phyloP scores from a whole-genome alignment of 805 yeast genomes.

The Maudiozyma barnettii region DNA sequence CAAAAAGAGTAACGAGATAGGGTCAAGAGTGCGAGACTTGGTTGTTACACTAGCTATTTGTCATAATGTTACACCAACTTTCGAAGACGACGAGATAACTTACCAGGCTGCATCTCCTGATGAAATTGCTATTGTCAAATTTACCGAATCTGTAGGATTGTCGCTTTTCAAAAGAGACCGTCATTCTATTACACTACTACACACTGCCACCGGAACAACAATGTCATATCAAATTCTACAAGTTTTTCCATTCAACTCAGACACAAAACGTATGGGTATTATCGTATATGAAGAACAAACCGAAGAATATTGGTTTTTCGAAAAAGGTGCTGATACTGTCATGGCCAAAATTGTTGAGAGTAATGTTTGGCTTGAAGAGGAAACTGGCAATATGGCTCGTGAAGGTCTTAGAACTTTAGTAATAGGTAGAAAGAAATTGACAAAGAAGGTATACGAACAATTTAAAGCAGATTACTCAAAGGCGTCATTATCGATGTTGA shows the following conservation, averaged over 20 bases:
- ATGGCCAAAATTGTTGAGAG: constrained; percentile 75
- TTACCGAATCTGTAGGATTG: constrained; percentile 79
- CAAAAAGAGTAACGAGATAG: constrained; percentile 54
- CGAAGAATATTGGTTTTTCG: constrained; percentile 73
- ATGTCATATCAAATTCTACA: constrained; percentile 61
- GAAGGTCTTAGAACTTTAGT: constrained; percentile 95
- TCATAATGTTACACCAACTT: constrained; percentile 93
- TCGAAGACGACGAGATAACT: constrained; percentile 61
- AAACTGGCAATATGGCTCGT: constrained; percentile 94
- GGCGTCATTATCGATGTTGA: constrained; percentile 70
- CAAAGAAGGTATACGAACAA: constrained; percentile 43
- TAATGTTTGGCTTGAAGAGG: constrained; percentile 97
- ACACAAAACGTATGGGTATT: constrained; percentile 93
- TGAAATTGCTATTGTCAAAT: constrained; percentile 92
- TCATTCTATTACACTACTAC: constrained; percentile 56
- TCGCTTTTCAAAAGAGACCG: constrained; percentile 78
- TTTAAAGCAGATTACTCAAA: constrained; percentile 57
- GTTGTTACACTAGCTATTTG: constrained; percentile 82
- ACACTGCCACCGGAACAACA: constrained; percentile 44
- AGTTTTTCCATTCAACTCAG: constrained; percentile 90
- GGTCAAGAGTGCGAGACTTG: constrained; percentile 68
- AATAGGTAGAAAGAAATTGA: constrained; percentile 73
- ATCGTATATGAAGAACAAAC: constrained; percentile 53
- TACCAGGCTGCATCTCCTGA: constrained; percentile 99
- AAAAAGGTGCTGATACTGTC: constrained; percentile 95